Evolutionary conservation across 257 asterid species (phyloP).

Genomic region (Gynochthodes officinalis): DNA sequence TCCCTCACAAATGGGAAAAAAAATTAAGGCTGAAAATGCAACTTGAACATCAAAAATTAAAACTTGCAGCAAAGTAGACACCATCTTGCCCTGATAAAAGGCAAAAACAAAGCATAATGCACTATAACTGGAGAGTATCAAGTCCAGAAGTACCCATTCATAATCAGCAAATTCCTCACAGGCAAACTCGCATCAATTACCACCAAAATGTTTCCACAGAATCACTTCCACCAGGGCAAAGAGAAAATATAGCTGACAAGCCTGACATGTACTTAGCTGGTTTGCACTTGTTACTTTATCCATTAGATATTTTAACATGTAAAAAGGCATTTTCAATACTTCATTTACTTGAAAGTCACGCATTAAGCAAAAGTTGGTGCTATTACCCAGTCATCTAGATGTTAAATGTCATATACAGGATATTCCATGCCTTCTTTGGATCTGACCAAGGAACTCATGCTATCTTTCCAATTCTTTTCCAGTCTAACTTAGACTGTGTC

Average conservation of each 20-base stretch:
- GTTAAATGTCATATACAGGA: neutral
- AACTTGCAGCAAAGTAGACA: neutral
- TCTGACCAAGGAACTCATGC: neutral
- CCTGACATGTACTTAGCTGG: neutral
- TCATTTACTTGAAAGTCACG: too few species aligned
- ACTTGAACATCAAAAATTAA: neutral
- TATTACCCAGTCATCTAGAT: too few species aligned
- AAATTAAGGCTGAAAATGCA: neutral
- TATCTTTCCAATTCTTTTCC: neutral
- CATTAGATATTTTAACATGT: too few species aligned
- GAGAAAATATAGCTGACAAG: neutral
- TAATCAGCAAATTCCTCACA: neutral
- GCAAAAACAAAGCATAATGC: neutral
- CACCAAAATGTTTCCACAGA: neutral
- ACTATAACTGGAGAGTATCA: neutral
- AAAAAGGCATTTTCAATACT: too few species aligned
- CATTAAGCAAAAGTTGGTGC: too few species aligned
- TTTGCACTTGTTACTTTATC: neutral
- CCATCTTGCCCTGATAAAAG: neutral
- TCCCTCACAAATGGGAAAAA: neutral
- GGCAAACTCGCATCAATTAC: neutral
- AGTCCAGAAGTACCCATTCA: neutral
- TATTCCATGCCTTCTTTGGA: neutral
- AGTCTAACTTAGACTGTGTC: neutral
- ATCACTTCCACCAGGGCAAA: neutral